A percentile compares a stretch with the other conserved stretches of the same genome.
Evolutionary conservation across 352 stramenopile species (phyloP).

Genomic region (Phytophthora hibernalis): DNA sequence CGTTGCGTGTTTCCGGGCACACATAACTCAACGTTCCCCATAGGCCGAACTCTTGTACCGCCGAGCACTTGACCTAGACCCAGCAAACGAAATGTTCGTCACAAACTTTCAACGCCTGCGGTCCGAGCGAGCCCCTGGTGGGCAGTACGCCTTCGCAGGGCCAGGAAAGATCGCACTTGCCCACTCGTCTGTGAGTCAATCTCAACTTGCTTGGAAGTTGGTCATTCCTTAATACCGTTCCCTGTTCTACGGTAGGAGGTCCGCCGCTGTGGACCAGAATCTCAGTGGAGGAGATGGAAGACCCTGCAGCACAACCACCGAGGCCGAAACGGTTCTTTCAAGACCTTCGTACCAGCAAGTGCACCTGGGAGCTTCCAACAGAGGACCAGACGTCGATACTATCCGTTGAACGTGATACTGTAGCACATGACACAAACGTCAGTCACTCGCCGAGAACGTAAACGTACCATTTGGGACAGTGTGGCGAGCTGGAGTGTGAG

Average conservation of each 20-base stretch:
- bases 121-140: slow-evolving; percentile 53
- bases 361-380: slow-evolving; percentile 42
- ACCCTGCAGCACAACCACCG: slow-evolving; percentile 30
- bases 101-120: slow-evolving; percentile 71
- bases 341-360: slow-evolving; percentile 44
- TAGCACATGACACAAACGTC: slow-evolving; percentile 22
- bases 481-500: slow-evolving; percentile 11
- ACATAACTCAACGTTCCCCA: background rate
- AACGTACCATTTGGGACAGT: slow-evolving; percentile 31
- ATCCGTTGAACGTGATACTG: background rate
- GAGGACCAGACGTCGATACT: slow-evolving; percentile 3
- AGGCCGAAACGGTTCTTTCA: slow-evolving; percentile 56
- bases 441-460: slow-evolving; percentile 11
- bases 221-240: background rate
- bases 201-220: background rate
- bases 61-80: slow-evolving; percentile 61
- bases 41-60: slow-evolving; percentile 74
- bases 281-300: slow-evolving; percentile 61
- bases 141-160: slow-evolving; percentile 57
- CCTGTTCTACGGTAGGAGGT: slow-evolving; percentile 26
- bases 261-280: slow-evolving; percentile 4
- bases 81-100: slow-evolving; percentile 54
- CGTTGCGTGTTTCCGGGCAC: background rate
- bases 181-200: slow-evolving; percentile 42
- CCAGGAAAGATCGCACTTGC: slow-evolving; percentile 58